Base-by-base conservation (phyloP, 2,329 filamentous ascomycete species). In the Aurifilum marmelostoma region DNA sequence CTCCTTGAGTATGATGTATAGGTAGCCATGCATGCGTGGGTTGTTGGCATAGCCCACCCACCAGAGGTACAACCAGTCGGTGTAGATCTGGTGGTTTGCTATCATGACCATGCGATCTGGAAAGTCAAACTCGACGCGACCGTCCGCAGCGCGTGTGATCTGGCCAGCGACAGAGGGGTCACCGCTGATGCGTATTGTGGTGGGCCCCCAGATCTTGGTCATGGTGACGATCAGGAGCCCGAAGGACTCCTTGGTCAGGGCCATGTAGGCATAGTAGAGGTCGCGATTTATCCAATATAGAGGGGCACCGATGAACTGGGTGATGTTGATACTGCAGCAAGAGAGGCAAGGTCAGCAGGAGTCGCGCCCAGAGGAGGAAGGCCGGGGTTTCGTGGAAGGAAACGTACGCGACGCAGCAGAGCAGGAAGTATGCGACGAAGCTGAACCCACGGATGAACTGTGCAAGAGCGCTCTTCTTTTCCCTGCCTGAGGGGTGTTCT, bases 41-140 rank as follows among this genome's bases (percentile, higher is more conserved):
- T 75, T 78, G 75, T 90, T 90, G 34, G 92, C 93, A 75, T 97
- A 97, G n/a, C 90, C 92, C 34, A 93, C 90, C 93, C 93, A 97
- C 93, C 93, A 97, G 9, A 97, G 86, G 77, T 97, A 97, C 11
- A 97, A 80, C 93, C 93, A 97, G 80, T 97, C 93, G 11, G 93
- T 95, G 77, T 97, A 97, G 65, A 97, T 89, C 87, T 96, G 92
- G 76, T 97, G 93, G 77, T 97, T 97, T 34, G 93, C 93, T 78
- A 97, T 92, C 80, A 97, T 82, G 34, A 97, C 86, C 76, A 97
- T 82, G 63, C 93, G 87, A 76, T 96, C 90, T 0, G 93, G 92
- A 73, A 97, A 97, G 72, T 88, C 84, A 77, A 92, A 94, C 75
- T 93, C 85, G 47, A 97, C 85, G 66, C 89, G 87, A 18, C 93